Evolutionary conservation across 2,329 filamentous ascomycete genomes (phyloP), one percentile per base, ranked within the genome.

Genomic region (Rhynchosporium graminicola): DNA sequence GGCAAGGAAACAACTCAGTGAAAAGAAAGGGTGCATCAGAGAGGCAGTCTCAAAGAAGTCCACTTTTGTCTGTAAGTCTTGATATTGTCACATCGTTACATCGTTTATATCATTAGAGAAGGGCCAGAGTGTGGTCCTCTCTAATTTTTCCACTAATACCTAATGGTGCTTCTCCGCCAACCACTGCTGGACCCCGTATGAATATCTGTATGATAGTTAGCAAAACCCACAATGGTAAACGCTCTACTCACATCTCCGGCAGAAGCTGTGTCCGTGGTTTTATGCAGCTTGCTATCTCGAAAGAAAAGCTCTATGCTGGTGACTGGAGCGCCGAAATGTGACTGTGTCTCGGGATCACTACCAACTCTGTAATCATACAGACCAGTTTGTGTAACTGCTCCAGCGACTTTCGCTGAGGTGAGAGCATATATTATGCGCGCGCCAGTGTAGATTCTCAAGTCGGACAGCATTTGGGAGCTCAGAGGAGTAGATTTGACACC

Each of bases 341-440:
- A 79, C 60, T 75, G 78, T 63, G 73, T 74, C 10, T 76, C 76
- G 1, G 63, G 60, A 69, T 66, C 67, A 73, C 46, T 76, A 43
- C 76, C 78, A 65, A 82, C 81, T 68, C 94, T 82, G 75, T 98
- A 98, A 74, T 98, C 94, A 73, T 91, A 96, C 45, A 93, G 82
- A 65, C 91, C 87, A 7, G 91, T 96, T 77, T 98, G 94, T 0
- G 89, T 81, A n/a, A 96, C 85, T 0, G 93, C 89, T 43, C 95
- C 95, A 2, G 93, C 94, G n/a, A 98, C 90, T 64, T 86, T 85
- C 29, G 91, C 80, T 0, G 90, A 87, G 20, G 92, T 90, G 60
- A 99, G 81, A 3, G 92, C 93, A 75, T 98, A 97, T 57, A 96
- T 82, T 61, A 97, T 81, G 57, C 92, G 86, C 1, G 92, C 88